Percentiles rank a stretch among this genome's conserved stretches.
Evolutionary conservation across 2,329 filamentous ascomycete genomes (phyloP).

Genomic region (Trichoderma citrinoviride): DNA sequence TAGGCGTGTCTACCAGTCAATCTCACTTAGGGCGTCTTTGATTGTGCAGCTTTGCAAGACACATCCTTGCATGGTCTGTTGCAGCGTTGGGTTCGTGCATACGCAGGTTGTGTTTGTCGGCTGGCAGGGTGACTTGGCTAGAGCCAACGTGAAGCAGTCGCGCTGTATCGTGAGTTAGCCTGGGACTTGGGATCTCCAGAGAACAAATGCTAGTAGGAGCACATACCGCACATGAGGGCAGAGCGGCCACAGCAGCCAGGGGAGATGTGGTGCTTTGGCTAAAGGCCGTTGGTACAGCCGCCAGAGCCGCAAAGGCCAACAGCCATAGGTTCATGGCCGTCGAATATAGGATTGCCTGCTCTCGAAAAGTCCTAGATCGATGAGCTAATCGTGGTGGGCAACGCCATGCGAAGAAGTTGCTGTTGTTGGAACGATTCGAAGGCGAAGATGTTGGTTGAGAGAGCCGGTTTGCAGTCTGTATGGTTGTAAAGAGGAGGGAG

Average conservation of each 20-base stretch:
- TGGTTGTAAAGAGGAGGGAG: neutral
- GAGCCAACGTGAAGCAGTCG: conserved; percentile 29
- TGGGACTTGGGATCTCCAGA: neutral
- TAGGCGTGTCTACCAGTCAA: too few relatives aligned
- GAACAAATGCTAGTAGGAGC: neutral
- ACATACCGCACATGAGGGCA: conserved; percentile 37
- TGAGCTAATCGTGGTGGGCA: neutral
- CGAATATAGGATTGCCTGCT: neutral
- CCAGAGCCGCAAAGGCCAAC: conserved; percentile 11
- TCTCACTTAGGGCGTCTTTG: conserved; percentile 35
- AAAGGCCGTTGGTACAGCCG: conserved; percentile 8
- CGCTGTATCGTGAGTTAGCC: conserved; percentile 23
- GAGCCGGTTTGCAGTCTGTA: neutral
- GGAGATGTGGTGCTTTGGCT: neutral
- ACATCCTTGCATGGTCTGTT: conserved; percentile 30
- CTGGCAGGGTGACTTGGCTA: conserved; percentile 31
- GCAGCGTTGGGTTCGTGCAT: conserved; percentile 32
- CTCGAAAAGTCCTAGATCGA: neutral
- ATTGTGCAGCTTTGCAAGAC: conserved; percentile 32
- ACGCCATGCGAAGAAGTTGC: neutral
- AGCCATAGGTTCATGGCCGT: conserved; percentile 10
- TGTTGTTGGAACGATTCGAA: neutral
- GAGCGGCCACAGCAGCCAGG: conserved; percentile 20
- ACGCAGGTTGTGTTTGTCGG: conserved; percentile 33
- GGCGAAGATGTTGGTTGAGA: neutral